phyloP scores from a whole-genome alignment of 129 eudicot genomes.

The Silybum marianum region DNA sequence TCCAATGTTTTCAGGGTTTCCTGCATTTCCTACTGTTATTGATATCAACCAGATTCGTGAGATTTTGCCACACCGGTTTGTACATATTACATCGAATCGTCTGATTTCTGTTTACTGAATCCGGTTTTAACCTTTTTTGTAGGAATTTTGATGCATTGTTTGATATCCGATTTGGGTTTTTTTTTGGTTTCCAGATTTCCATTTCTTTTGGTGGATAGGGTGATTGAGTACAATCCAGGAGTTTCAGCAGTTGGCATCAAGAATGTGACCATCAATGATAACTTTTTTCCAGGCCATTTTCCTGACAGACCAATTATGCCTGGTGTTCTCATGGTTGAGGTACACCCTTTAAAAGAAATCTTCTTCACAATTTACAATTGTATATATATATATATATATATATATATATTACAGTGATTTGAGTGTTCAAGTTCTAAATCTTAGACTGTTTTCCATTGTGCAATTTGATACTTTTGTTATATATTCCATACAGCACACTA shows the following conservation, averaged over 20 bases:
- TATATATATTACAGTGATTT: too few relatives aligned
- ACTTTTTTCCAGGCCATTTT: constrained; percentile 96
- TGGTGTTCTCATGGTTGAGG: constrained; percentile 99
- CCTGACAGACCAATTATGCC: constrained; percentile 99
- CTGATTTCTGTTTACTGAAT: constrained; percentile 9
- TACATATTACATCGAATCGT: not conserved
- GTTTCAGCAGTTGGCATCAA: constrained; percentile 93
- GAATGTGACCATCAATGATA: constrained; percentile 96
- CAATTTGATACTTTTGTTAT: not conserved
- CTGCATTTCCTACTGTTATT: constrained; percentile 90
- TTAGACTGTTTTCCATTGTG: not conserved
- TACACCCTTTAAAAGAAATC: constrained; percentile 18
- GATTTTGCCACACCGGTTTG: constrained; percentile 87
- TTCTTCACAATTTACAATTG: not conserved
- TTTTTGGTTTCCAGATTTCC: constrained; percentile 64
- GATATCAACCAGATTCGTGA: constrained; percentile 95
- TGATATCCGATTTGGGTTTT: constrained; percentile 23
- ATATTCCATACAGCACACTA: too few relatives aligned
- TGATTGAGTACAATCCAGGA: constrained; percentile 86
- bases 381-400: not conserved
- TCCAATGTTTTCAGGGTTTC: constrained; percentile 49
- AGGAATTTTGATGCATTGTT: not conserved
- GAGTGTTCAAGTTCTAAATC: not conserved
- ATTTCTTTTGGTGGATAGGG: constrained; percentile 95
- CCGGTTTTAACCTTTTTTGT: not conserved